phyloP scores from a whole-genome alignment of 495 filamentous ascomycete species.

The Neurospora sp. region DNA sequence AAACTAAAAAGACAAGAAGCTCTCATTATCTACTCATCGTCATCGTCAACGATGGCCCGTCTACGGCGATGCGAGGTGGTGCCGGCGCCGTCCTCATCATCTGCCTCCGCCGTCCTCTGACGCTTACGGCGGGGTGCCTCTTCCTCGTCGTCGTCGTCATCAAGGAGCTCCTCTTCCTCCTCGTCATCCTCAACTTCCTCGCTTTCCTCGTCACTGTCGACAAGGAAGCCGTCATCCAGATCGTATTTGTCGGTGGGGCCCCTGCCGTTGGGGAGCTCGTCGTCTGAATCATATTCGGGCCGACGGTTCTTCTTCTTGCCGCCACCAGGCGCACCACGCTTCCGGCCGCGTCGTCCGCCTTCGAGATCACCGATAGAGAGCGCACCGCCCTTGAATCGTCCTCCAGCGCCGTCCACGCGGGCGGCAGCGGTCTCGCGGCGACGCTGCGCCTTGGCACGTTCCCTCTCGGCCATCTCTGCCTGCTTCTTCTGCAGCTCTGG shows the following conservation, averaged over 20 bases:
- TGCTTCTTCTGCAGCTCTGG: slow-evolving; percentile 69
- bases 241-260: slow-evolving; percentile 75
- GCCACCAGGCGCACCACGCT: slow-evolving; percentile 33
- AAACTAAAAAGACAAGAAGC: background rate
- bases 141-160: slow-evolving; percentile 40
- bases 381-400: slow-evolving; percentile 43
- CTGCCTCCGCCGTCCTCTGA: slow-evolving; percentile 32
- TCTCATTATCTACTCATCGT: slow-evolving; percentile 30
- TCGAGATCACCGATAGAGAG: slow-evolving; percentile 69
- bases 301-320: slow-evolving; percentile 33
- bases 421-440: slow-evolving; percentile 58
- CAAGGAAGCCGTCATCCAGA: slow-evolving; percentile 69
- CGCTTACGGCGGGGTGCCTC: slow-evolving; percentile 38
- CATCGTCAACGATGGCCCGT: slow-evolving; percentile 40
- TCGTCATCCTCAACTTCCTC: slow-evolving; percentile 53
- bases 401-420: slow-evolving; percentile 45
- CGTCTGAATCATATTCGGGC: slow-evolving; percentile 52
- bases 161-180: slow-evolving; percentile 40
- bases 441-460: slow-evolving; percentile 56
- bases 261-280: slow-evolving; percentile 46
- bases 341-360: slow-evolving; percentile 40
- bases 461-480: slow-evolving; percentile 65
- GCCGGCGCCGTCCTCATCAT: slow-evolving; percentile 34
- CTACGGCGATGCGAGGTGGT: slow-evolving; percentile 24
- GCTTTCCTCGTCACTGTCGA: slow-evolving; percentile 63